A percentile compares a stretch with the other conserved stretches of the same genome.
Evolutionary conservation across 169 alveolate species (phyloP).

Genomic region (Perkinsus olseni): DNA sequence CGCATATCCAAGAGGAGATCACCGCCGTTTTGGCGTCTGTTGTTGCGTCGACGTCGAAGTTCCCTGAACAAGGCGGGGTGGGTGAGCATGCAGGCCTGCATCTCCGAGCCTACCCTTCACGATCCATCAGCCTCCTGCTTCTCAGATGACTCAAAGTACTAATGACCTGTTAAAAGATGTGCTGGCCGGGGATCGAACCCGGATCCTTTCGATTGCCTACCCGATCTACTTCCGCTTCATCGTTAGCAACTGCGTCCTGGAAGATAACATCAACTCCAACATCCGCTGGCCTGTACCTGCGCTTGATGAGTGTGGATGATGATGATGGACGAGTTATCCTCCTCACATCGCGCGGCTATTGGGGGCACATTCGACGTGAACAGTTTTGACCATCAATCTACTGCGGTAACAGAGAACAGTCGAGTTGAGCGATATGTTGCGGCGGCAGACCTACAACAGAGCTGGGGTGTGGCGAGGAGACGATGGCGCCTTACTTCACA

Average conservation of each 20-base stretch:
- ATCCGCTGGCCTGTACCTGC: not conserved
- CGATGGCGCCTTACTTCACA: not conserved
- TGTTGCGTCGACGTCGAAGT: not conserved
- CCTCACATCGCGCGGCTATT: not conserved
- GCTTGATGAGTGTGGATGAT: too few species aligned
- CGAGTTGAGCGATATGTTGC: not conserved
- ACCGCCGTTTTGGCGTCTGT: not conserved
- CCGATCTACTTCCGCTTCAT: not conserved
- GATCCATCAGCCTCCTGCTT: not conserved
- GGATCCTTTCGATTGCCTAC: not conserved
- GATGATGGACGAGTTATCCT: not conserved
- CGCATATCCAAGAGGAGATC: not conserved
- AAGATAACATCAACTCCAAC: not conserved
- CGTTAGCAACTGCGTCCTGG: not conserved
- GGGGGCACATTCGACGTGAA: not conserved
- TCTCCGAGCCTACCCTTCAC: not conserved
- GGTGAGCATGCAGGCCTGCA: too few species aligned
- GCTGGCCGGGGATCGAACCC: not conserved
- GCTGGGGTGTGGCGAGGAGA: not conserved
- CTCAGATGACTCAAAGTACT: not conserved
- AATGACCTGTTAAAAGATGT: not conserved
- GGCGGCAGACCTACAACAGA: not conserved
- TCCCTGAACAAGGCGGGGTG: not conserved
- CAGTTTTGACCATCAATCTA: not conserved
- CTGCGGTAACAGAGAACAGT: not conserved